Base-by-base conservation (phyloP, 495 filamentous ascomycete species). In the Ascobolus immersus region DNA sequence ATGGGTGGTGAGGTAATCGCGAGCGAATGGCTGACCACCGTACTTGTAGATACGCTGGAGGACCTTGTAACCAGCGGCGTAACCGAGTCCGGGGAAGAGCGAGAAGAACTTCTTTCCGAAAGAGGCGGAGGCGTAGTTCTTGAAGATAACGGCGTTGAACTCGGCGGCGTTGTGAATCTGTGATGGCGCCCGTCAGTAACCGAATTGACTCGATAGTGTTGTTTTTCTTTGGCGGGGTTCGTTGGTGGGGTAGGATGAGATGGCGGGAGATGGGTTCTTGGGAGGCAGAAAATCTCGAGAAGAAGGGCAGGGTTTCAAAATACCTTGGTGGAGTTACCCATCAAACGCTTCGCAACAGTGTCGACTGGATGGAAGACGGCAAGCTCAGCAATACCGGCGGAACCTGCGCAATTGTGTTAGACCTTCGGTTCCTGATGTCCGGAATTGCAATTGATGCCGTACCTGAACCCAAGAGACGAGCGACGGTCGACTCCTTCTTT, bases 11-110 rank as follows among this genome's bases (percentile, higher is more conserved):
- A 99, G 65, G 55, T 75, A 92, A 53, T 99, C 86, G 26, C 84
- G 71, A 2, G 73, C 81, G 47, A 93, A 84, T 6, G 86, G 86
- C 62, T 99, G 86, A 34, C 86, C 86, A 39, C 86, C 86, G 51
- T 92, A 99, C 57, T 99, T 99, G 64, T 99, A 99, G 49, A 99
- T 70, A 46, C 86, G 64, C 64, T 99, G 86, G 35, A 90, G 67
- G 37, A 86, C 77, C 68, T 99, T 99, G 60, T 99, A 99, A 34
- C 84, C 80, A 33, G 86, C 86, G 19, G 86, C 86, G 50, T 94
- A 99, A 42, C 86, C 86, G 27, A 99, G 62, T 41, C 86, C 86
- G 25, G 86, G 86, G 56, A 99, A 99, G 18, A 99, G 61, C 19
- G 86, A 91, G 51, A 92, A 70, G 56, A 93, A 92, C 50, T 92